Conservation (phyloP, 2,329 filamentous ascomycete genomes). For the Helminthosporium solani region DNA sequence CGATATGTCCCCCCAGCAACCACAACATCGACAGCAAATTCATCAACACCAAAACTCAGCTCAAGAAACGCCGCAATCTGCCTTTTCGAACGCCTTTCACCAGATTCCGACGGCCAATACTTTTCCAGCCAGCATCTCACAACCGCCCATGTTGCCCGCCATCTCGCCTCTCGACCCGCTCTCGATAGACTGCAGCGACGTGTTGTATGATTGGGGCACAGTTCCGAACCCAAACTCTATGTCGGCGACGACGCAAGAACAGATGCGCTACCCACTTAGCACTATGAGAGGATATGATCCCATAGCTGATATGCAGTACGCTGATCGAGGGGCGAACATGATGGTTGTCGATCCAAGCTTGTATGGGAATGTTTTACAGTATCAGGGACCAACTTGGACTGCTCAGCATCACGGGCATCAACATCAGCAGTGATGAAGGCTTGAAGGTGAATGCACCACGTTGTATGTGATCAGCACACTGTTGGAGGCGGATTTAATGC, state of each 20-base stretch:
- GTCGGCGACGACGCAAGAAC: not conserved
- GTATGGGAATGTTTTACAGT: slow-evolving; percentile 6
- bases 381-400: slow-evolving; percentile 6
- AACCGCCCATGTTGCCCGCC: slow-evolving; percentile 11
- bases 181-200: slow-evolving; percentile 1
- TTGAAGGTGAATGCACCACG: no score
- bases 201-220: slow-evolving; percentile 6
- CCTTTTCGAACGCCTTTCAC: slow-evolving; percentile 12
- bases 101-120: slow-evolving; percentile 1
- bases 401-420: slow-evolving; percentile 3
- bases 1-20: not conserved
- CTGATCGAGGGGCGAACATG: not conserved
- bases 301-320: not conserved
- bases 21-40: slow-evolving; percentile 2
- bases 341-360: slow-evolving; percentile 1
- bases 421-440: not conserved
- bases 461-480: no score
- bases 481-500: no score
- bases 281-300: not conserved
- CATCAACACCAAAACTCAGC: not conserved
- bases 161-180: slow-evolving; percentile 15
- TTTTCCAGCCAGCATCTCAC: slow-evolving; percentile 2
- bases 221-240: not conserved
- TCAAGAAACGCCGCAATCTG: not conserved
- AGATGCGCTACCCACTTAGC: slow-evolving; percentile 5